phyloP scores from a whole-genome alignment of 2,329 filamentous ascomycete species.

The Blastomyces parvus region DNA sequence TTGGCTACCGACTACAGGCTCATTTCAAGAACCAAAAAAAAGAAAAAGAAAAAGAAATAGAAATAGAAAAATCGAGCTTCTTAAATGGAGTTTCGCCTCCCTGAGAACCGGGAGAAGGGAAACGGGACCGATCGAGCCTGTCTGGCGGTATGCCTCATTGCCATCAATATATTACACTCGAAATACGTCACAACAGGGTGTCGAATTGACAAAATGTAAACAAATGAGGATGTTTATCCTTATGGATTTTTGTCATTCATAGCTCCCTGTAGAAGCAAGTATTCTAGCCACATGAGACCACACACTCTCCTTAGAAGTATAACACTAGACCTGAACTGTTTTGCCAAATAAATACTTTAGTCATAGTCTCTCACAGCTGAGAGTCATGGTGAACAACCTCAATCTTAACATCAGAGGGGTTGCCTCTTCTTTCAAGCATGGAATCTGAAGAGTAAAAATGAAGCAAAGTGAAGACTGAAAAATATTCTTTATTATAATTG shows the following conservation, averaged over 20 bases:
- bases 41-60: neutral
- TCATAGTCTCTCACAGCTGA: neutral
- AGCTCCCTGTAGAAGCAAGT: neutral
- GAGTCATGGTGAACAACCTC: neutral
- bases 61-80: neutral
- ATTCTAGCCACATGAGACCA: neutral
- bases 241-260: neutral
- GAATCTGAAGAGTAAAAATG: neutral
- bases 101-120: neutral
- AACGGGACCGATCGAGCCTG: neutral
- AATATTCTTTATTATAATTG: too few relatives aligned
- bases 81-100: neutral
- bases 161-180: neutral
- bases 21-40: neutral
- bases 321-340: neutral
- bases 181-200: neutral
- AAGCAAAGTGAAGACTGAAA: too few relatives aligned
- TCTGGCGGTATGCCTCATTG: neutral
- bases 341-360: neutral
- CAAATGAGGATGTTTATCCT: neutral
- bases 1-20: neutral
- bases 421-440: neutral
- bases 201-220: neutral
- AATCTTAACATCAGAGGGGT: neutral
- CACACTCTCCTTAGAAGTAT: neutral